phyloP scores from a whole-genome alignment of 164 flowering plant species.

The Dillenia suffruticosa region DNA sequence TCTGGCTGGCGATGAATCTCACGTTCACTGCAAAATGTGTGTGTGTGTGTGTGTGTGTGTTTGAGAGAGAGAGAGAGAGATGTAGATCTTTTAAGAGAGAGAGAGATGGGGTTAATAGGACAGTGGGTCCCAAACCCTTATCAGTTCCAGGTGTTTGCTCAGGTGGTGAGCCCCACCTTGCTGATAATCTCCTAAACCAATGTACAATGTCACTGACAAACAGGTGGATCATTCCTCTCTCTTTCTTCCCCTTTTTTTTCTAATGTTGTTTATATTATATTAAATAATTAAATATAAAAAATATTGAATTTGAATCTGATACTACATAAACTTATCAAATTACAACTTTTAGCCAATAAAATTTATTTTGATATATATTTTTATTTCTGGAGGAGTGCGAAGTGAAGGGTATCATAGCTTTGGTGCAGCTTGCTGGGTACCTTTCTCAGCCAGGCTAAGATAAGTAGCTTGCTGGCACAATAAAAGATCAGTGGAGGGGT shows the following conservation, averaged over 20 bases:
- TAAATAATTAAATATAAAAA: no score
- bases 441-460: no score
- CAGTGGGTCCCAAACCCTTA: constrained; percentile 20
- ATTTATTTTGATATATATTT: no score
- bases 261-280: no score
- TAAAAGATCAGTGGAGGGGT: constrained; percentile 25
- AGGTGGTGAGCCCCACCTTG: constrained; percentile 54
- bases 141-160: constrained; percentile 62
- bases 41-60: no score
- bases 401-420: no score
- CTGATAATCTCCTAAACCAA: constrained; percentile 45
- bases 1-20: constrained; percentile 16
- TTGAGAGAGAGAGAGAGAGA: no score
- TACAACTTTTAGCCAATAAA: no score
- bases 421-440: no score
- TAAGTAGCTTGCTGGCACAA: constrained; percentile 20
- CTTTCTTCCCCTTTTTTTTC: constrained; percentile 4
- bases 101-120: constrained; percentile 13
- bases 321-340: neutral
- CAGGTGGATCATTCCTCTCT: constrained; percentile 58
- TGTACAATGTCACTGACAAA: constrained; percentile 64
- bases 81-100: neutral
- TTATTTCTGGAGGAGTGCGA: no score
- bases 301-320: neutral
- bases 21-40: constrained; percentile 14